phyloP scores from a whole-genome alignment of 1,139 yeast genomes.

The Geotrichum cucujoidarum region DNA sequence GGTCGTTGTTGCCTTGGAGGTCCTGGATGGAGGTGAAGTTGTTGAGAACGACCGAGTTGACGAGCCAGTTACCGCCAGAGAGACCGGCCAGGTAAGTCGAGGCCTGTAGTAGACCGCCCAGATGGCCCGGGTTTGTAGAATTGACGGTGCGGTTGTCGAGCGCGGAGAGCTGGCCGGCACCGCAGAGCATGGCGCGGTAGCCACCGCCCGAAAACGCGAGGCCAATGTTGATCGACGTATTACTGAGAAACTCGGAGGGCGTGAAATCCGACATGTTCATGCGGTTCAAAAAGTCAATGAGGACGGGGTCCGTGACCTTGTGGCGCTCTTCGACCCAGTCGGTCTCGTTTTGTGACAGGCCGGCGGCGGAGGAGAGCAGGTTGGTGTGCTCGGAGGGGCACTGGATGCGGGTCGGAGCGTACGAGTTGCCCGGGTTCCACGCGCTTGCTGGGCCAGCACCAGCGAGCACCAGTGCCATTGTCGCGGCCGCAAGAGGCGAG shows the following conservation, averaged over 20 bases:
- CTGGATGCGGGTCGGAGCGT: constrained; percentile 29
- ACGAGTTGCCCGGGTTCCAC: constrained; percentile 20
- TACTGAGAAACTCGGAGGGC: constrained; percentile 47
- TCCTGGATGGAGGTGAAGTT: constrained; percentile 73
- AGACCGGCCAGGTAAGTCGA: constrained; percentile 79
- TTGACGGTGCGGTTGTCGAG: constrained; percentile 67
- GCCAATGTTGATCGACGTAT: constrained; percentile 51
- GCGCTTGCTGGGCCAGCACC: constrained; percentile 39
- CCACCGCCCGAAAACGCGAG: constrained; percentile 90
- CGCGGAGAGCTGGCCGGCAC: constrained; percentile 82
- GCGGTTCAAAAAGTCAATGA: constrained; percentile 51
- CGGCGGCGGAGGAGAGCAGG: constrained; percentile 25
- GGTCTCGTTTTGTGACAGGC: constrained; percentile 25
- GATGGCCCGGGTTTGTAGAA: constrained; percentile 51
- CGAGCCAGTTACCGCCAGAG: constrained; percentile 87
- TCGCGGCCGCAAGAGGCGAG: not conserved
- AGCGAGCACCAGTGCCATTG: constrained; percentile 30
- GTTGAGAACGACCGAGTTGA: constrained; percentile 76
- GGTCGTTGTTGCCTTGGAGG: constrained; percentile 57
- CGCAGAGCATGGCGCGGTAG: constrained; percentile 81
- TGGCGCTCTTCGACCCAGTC: constrained; percentile 41
- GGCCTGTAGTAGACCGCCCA: constrained; percentile 78
- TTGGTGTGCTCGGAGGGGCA: constrained; percentile 26
- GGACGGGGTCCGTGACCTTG: constrained; percentile 47
- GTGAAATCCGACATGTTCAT: constrained; percentile 60